Evolutionary conservation across 2,329 filamentous ascomycete genomes (phyloP), one percentile per base, ranked within the genome.

Genomic region (Nemania sp.): DNA sequence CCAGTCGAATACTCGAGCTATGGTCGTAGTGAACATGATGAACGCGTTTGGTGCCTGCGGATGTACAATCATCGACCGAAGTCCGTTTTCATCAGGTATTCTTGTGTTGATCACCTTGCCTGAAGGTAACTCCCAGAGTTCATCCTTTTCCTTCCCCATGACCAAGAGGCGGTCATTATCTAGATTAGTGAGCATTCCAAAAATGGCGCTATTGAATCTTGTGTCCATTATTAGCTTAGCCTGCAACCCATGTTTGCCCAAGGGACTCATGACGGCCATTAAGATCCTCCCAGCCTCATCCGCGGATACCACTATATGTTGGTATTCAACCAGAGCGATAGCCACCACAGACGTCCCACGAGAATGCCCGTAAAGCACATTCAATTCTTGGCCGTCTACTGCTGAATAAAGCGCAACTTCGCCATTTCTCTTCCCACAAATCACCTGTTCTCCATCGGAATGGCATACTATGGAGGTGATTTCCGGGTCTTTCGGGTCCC

Each of bases 401-500:
- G 72, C 66, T 5, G 72, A 71, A 47, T 73, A 77, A 18, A 75
- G 52, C n/a, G 66, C 56, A 26, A 78, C 70, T 11, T 73, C 64
- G 20, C 77, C 76, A 58, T 70, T 69, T 13, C 70, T 69, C 38
- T 74, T 77, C 1, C 76, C 77, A 35, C 72, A 75, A 27, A 78
- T 61, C 8, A 76, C 64, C 20, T 63, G 56, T 8, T 65, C 62
- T 1, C 73, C 76, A 45, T 71, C 24, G 20, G 47, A 20, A 62
- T 68, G 22, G 38, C 49, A 51, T 43, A 57, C 22, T 66, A 72
- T 20, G 24, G 64, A 70, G 0, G 75, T 77, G 24, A 79, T 75
- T 20, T 75, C 67, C 1, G 71, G 59, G 3, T 74, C 58, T 8
- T 49, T 57, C 13, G 43, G 43, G 15, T 41, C 60, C 43, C 71